Base-by-base conservation (phyloP, 768 basidiomycete genomes). In the Psilocybe sp. region DNA sequence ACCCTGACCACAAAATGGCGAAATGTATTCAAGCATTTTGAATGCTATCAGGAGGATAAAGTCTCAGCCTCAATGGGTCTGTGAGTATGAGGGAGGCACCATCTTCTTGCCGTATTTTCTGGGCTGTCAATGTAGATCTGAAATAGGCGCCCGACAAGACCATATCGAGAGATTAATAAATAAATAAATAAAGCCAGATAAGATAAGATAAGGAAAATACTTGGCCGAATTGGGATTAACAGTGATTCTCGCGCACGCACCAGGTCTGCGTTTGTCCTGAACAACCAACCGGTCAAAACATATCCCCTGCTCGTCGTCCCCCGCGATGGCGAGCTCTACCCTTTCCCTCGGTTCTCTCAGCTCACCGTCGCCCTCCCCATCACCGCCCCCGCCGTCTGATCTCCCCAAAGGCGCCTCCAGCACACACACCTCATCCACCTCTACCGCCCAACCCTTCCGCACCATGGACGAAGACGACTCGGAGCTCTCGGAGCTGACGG, bases 401-500 rank as follows among this genome's bases (percentile, higher is more conserved):
- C 50, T 46, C 15, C 52, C 55, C 56, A 31, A 54, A 35, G 35
- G 32, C 23, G 33, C 51, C 18, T 50, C 69, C 56, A 28, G 62
- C 54, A 23, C 68, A 58, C 45, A 64, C 54, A 19, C 67, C 65
- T 55, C 60, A 55, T 50, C 46, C 52, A 16, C 44, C 51, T 28
- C 47, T 44, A 43, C 52, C 34, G 42, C 58, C 18, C 23, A 57
- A 15, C 40, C 62, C 28, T 53, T 58, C 18, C 57, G 61, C 20
- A 49, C 63, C 50, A 61, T 85, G 54, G 81, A 83, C 70, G 23
- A 28, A 28, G 75, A 66, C 32, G 87, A 81, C 65, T 89, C 88
- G 5, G 89, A 90, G 69, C 80, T 91, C 51, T 89, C 87, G 38
- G 89, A 89, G 64, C 81, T 91, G 63, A 90, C 88, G 13, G 88